Evolutionary conservation across 2,329 filamentous ascomycete species (phyloP).

Genomic region (Talaromyces rugulosus): DNA sequence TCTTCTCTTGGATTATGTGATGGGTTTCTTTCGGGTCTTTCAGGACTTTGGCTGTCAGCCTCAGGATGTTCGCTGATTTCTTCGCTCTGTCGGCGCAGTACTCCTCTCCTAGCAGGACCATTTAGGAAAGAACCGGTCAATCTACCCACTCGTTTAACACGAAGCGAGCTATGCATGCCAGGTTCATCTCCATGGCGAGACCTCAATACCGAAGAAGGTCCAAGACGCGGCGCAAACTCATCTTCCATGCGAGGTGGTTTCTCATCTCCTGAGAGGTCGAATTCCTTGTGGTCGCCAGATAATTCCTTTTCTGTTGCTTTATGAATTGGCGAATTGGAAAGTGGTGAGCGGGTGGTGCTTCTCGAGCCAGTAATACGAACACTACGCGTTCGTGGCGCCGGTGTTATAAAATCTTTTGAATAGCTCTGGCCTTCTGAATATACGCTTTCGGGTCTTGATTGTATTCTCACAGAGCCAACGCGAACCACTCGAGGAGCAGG

Average conservation of each 20-base stretch:
- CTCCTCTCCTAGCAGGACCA: slow-evolving; percentile 71
- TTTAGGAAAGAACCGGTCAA: slow-evolving; percentile 73
- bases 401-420: slow-evolving; percentile 42
- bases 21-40: slow-evolving; percentile 24
- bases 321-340: slow-evolving; percentile 29
- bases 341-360: slow-evolving; percentile 38
- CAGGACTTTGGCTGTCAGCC: slow-evolving; percentile 26
- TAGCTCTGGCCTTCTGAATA: slow-evolving; percentile 21
- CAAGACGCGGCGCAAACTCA: slow-evolving; percentile 28
- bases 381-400: slow-evolving; percentile 41
- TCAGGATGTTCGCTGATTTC: slow-evolving; percentile 51
- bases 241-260: slow-evolving; percentile 29
- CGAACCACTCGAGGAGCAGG: slow-evolving; percentile 40
- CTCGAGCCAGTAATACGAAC: slow-evolving; percentile 39
- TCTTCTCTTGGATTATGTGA: slow-evolving; percentile 26
- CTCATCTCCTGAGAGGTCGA: slow-evolving; percentile 31
- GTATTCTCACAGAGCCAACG: slow-evolving; percentile 26
- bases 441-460: slow-evolving; percentile 28
- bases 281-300: slow-evolving; percentile 26
- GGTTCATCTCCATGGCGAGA: slow-evolving; percentile 57
- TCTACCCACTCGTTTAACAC: slow-evolving; percentile 72
- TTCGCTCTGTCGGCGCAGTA: slow-evolving; percentile 58
- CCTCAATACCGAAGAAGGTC: slow-evolving; percentile 34
- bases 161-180: slow-evolving; percentile 67
- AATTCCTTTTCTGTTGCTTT: slow-evolving; percentile 2